Evolutionary conservation across 441 rosid species (phyloP).

Genomic region (Pelargonium australe): DNA sequence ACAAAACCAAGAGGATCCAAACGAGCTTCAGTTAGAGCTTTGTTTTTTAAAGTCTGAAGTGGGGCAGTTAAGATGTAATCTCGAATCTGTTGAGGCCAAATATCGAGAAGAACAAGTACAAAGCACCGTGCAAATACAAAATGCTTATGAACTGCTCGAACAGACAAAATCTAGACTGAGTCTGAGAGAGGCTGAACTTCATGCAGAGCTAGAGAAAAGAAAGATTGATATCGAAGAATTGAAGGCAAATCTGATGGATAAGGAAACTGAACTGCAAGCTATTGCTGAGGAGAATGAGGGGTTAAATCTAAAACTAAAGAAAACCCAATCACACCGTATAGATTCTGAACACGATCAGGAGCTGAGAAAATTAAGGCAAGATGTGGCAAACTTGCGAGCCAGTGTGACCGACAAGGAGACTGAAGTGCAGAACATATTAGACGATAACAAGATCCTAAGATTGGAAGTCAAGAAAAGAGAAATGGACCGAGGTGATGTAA

Average conservation of each 20-base stretch:
- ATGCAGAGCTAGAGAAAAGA: conserved; percentile 48
- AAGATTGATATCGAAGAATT: conserved; percentile 47
- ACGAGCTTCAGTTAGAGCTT: conserved; percentile 45
- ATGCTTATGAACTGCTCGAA: conserved; percentile 40
- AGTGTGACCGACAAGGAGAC: conserved; percentile 66
- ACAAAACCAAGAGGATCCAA: conserved; percentile 28
- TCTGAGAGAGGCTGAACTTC: conserved; percentile 56
- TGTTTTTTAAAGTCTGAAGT: conserved; percentile 50
- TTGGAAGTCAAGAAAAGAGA: conserved; percentile 39
- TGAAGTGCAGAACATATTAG: conserved; percentile 48
- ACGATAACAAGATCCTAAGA: conserved; percentile 51
- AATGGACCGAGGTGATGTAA: conserved; percentile 19
- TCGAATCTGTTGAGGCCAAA: conserved; percentile 49
- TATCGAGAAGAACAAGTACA: conserved; percentile 38
- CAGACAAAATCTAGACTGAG: conserved; percentile 38
- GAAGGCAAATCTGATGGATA: conserved; percentile 58
- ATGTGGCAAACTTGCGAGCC: conserved; percentile 37
- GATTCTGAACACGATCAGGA: conserved; percentile 29
- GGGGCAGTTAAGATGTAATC: conserved; percentile 39
- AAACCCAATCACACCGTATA: conserved; percentile 24
- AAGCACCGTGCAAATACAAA: conserved; percentile 30
- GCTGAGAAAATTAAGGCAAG: conserved; percentile 39
- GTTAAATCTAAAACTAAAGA: conserved; percentile 36
- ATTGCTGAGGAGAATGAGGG: conserved; percentile 54
- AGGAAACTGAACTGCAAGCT: conserved; percentile 53